phyloP scores from a whole-genome alignment of 2,329 filamentous ascomycete species.

The Pseudomassariella vexata region DNA sequence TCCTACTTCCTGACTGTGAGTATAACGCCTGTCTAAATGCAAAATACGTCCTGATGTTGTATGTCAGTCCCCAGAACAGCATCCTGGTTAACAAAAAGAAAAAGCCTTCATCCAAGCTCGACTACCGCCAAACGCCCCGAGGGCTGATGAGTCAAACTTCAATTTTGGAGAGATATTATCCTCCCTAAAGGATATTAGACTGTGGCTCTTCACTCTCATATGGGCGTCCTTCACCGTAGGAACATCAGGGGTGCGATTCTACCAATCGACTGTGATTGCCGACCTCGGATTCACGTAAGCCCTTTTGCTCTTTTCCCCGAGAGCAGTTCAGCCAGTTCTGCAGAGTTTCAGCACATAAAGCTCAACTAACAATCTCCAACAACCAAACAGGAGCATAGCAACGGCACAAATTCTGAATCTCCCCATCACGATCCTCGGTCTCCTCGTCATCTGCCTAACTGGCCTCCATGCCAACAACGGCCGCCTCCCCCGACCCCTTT shows the following conservation, averaged over 20 bases:
- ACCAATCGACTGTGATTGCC: constrained; percentile 33
- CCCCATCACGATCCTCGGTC: constrained; percentile 34
- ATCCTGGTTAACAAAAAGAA: constrained; percentile 28
- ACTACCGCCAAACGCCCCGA: constrained; percentile 33
- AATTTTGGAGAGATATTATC: constrained; percentile 29
- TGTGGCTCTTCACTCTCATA: constrained; percentile 39
- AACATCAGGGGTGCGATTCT: constrained; percentile 35
- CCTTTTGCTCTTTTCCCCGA: background rate
- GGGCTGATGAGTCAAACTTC: constrained; percentile 32
- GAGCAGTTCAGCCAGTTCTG: too few species aligned
- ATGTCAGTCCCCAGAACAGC: constrained; percentile 21
- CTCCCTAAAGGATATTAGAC: constrained; percentile 30
- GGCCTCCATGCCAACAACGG: constrained; percentile 37
- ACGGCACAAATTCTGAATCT: constrained; percentile 43
- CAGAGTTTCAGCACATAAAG: too few species aligned
- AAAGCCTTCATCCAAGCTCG: constrained; percentile 37
- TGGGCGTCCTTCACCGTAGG: constrained; percentile 42
- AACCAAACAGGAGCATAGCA: constrained; percentile 31
- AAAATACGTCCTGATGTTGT: too few species aligned
- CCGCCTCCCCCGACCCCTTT: constrained; percentile 34
- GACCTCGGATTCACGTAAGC: constrained; percentile 34
- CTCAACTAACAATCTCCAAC: too few species aligned
- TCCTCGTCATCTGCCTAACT: constrained; percentile 34
- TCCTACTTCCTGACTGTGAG: constrained; percentile 47
- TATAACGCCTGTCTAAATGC: background rate